Evolutionary conservation across 2,329 filamentous ascomycete species (phyloP).

Genomic region (Xenoacremonium recifei): DNA sequence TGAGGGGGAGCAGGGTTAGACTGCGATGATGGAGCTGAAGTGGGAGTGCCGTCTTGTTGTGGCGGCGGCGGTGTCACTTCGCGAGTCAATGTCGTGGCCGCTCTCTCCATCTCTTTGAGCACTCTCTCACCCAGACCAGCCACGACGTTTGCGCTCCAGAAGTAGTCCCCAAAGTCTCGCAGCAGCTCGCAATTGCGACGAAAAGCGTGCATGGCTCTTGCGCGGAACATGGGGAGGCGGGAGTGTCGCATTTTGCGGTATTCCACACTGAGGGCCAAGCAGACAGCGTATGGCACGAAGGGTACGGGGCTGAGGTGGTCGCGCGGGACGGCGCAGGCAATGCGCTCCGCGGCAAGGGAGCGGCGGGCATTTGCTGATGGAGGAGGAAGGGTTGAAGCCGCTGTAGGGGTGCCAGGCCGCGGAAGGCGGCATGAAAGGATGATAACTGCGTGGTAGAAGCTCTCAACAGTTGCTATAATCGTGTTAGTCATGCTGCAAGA

Average conservation of each 20-base stretch:
- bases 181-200: conserved; percentile 53
- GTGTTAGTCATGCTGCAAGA: conserved; percentile 15
- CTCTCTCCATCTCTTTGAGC: conserved; percentile 54
- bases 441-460: conserved; percentile 63
- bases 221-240: conserved; percentile 56
- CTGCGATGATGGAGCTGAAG: conserved; percentile 13
- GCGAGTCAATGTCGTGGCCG: conserved; percentile 44
- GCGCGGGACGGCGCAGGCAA: conserved; percentile 51
- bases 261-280: conserved; percentile 59
- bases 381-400: conserved; percentile 42
- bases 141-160: conserved; percentile 56
- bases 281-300: conserved; percentile 60
- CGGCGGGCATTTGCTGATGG: conserved; percentile 55
- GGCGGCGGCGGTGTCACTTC: conserved; percentile 28
- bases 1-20: conserved; percentile 6
- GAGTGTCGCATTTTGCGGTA: conserved; percentile 65
- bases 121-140: conserved; percentile 55
- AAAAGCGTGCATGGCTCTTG: conserved; percentile 54
- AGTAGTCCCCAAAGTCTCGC: conserved; percentile 53
- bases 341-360: conserved; percentile 56
- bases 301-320: conserved; percentile 55
- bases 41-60: conserved; percentile 18
- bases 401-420: conserved; percentile 36
- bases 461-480: conserved; percentile 54
- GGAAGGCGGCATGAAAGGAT: conserved; percentile 61